phyloP scores from a whole-genome alignment of 768 basidiomycete genomes.

The Chalciporus sphaerocephalus region DNA sequence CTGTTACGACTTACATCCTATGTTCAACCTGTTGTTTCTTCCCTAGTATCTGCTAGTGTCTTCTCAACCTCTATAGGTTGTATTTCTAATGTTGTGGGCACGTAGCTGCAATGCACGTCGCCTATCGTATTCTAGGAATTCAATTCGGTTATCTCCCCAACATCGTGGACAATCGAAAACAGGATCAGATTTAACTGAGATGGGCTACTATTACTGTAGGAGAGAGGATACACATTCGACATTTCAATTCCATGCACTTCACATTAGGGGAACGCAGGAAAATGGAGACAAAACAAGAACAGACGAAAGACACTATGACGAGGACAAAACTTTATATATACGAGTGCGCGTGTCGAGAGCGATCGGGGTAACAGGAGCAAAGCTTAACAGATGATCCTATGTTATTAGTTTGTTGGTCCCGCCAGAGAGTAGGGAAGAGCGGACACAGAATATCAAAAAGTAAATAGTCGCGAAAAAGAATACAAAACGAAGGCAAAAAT shows the following conservation, averaged over 20 bases:
- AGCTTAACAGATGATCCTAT: constrained; percentile 32
- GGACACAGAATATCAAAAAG: constrained; percentile 17
- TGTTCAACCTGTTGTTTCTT: background rate
- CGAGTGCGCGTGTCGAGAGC: constrained; percentile 36
- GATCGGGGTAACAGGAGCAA: constrained; percentile 34
- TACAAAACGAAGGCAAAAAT: constrained; percentile 23
- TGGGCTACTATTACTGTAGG: constrained; percentile 5
- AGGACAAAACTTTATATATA: constrained; percentile 33
- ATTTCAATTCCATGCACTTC: constrained; percentile 9
- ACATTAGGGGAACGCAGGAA: constrained; percentile 3
- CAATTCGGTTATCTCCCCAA: constrained; percentile 1
- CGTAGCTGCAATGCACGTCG: background rate
- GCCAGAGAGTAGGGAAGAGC: constrained; percentile 13
- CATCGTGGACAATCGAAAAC: background rate
- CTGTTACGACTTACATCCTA: background rate
- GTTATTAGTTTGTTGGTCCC: constrained; percentile 27
- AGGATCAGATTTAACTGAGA: constrained; percentile 1
- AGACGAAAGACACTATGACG: constrained; percentile 24
- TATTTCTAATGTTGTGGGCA: constrained; percentile 6
- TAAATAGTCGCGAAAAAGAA: constrained; percentile 5
- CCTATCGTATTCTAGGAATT: constrained; percentile 5
- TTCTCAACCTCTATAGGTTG: constrained; percentile 10
- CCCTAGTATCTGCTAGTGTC: background rate
- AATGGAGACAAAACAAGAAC: constrained; percentile 32
- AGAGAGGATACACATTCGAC: constrained; percentile 10